phyloP scores from a whole-genome alignment of 495 filamentous ascomycete genomes.

The Neurospora tetraspora region DNA sequence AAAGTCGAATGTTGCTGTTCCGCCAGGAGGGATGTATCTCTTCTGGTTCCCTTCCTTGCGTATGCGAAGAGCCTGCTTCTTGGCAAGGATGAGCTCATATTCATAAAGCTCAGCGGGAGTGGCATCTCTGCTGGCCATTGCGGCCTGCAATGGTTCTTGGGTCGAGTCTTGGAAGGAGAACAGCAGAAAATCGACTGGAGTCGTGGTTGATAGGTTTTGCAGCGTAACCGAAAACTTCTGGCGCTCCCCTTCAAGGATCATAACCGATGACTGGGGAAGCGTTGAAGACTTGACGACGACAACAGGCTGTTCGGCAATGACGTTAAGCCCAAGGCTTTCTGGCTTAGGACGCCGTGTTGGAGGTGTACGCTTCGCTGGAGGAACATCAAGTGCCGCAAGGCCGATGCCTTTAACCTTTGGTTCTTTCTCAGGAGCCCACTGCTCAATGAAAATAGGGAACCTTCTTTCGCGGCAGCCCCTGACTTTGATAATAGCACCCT shows the following conservation, averaged over 20 bases:
- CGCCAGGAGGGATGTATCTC: conserved; percentile 55
- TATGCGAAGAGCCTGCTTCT: conserved; percentile 63
- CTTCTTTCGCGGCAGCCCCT: conserved; percentile 67
- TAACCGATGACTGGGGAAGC: conserved; percentile 75
- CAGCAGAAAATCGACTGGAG: conserved; percentile 69
- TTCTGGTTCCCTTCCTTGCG: conserved; percentile 41
- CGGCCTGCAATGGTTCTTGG: conserved; percentile 61
- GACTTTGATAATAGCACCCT: conserved; percentile 69
- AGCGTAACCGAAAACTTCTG: conserved; percentile 70
- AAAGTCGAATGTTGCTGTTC: conserved; percentile 64
- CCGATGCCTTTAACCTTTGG: conserved; percentile 68
- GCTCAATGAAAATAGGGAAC: conserved; percentile 72
- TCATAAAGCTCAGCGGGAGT: conserved; percentile 73
- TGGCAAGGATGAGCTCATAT: conserved; percentile 64
- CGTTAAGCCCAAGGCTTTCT: conserved; percentile 49
- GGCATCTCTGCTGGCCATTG: conserved; percentile 64
- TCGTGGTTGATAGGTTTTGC: conserved; percentile 59
- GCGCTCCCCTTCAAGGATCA: conserved; percentile 83
- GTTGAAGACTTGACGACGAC: conserved; percentile 65
- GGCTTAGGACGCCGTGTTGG: conserved; percentile 30
- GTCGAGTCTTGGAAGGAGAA: conserved; percentile 89
- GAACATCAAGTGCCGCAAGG: conserved; percentile 45
- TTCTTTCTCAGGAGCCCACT: conserved; percentile 63
- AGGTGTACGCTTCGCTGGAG: conserved; percentile 21
- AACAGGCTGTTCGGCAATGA: conserved; percentile 68